phyloP scores from a whole-genome alignment of 2,329 filamentous ascomycete species.

The Talaromyces sp. region DNA sequence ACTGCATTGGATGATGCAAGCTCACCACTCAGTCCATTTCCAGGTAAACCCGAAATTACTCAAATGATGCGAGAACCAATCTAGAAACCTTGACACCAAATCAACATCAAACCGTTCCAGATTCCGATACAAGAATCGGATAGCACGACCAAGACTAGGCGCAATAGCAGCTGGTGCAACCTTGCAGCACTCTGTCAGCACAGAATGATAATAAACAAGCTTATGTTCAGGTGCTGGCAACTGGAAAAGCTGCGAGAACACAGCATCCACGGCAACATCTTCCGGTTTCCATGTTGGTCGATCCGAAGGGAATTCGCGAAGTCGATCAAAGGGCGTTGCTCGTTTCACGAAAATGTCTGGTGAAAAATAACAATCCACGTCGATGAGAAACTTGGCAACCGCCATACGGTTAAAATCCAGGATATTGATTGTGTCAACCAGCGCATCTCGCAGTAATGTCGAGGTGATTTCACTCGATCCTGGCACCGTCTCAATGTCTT shows the following conservation, averaged over 20 bases:
- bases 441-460: constrained; percentile 74
- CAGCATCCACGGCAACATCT: constrained; percentile 93
- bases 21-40: constrained; percentile 96
- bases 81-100: constrained; percentile 78
- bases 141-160: constrained; percentile 85
- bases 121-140: constrained; percentile 82
- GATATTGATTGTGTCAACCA: constrained; percentile 90
- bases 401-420: constrained; percentile 87
- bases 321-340: constrained; percentile 84
- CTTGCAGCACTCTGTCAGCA: constrained; percentile 93
- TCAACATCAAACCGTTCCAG: constrained; percentile 80
- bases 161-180: constrained; percentile 94
- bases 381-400: constrained; percentile 82
- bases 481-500: constrained; percentile 86
- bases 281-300: constrained; percentile 92
- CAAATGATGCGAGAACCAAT: constrained; percentile 97
- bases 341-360: constrained; percentile 88
- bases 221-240: constrained; percentile 86
- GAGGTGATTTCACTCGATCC: constrained; percentile 69
- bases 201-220: constrained; percentile 90
- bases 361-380: constrained; percentile 91
- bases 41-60: constrained; percentile 99
- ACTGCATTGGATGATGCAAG: constrained; percentile 12
- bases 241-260: constrained; percentile 91
- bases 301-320: constrained; percentile 60